Conservation (phyloP, 1,284 basidiomycete species). For the Trichosporon sp. region DNA sequence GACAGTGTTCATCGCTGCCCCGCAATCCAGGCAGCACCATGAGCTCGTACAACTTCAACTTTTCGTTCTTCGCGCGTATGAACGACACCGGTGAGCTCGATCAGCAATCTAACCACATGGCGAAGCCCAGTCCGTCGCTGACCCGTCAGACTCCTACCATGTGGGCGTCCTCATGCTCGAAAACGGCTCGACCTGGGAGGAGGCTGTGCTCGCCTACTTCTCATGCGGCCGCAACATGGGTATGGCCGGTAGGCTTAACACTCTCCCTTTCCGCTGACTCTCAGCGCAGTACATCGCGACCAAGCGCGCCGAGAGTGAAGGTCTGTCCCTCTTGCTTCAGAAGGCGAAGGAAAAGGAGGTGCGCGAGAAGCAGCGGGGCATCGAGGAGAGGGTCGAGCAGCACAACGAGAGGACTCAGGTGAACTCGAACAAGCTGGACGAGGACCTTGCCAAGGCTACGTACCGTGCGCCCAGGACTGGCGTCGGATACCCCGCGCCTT, state of each 20-base stretch:
- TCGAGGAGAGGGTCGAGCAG: no score
- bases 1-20: no score
- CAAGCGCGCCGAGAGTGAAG: background rate
- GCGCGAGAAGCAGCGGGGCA: no score
- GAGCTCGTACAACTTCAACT: background rate
- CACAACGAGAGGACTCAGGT: no score
- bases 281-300: background rate
- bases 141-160: background rate
- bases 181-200: background rate
- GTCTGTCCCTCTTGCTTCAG: background rate
- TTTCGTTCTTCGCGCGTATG: background rate
- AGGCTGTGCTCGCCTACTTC: background rate
- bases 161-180: background rate
- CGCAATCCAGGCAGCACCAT: background rate
- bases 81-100: background rate
- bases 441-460: no score
- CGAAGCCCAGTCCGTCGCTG: background rate
- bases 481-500: no score
- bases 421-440: no score
- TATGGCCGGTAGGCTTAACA: background rate
- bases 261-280: background rate
- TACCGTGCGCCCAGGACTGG: no score
- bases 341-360: background rate
- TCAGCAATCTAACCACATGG: no score
- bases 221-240: background rate